These are phyloP conservation scores for Drosera spatulata DNA, from an alignment of 179 eudicot genomes.

Conservation along the genomic window DNA sequence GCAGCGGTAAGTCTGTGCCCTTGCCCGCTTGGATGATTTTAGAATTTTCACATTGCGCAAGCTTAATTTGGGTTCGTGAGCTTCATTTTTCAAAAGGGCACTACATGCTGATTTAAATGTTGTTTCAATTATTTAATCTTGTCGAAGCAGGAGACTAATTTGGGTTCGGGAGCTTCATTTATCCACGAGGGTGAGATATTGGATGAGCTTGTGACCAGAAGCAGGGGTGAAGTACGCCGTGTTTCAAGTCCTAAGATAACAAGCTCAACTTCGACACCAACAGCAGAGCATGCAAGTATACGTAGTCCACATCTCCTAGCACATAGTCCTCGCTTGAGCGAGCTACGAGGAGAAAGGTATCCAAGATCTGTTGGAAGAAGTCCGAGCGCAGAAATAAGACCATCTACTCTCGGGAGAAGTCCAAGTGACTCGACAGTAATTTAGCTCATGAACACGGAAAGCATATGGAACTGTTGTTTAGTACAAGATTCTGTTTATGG, in stretches of 20 bases:
- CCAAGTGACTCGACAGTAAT: constrained; percentile 18
- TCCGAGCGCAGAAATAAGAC: constrained; percentile 33
- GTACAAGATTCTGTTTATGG: too few species aligned
- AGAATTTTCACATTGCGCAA: too few species aligned
- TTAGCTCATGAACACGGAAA: not conserved
- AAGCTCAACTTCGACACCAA: constrained; percentile 63
- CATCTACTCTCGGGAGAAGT: constrained; percentile 52
- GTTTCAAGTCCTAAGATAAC: constrained; percentile 58
- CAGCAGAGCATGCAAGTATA: constrained; percentile 24
- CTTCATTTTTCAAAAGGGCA: too few species aligned
- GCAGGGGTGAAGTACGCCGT: constrained; percentile 75
- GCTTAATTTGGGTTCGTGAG: too few species aligned
- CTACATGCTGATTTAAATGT: not conserved
- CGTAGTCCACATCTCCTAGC: constrained; percentile 50
- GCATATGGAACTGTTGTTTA: too few species aligned
- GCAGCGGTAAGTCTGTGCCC: constrained; percentile 23
- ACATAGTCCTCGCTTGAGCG: constrained; percentile 55
- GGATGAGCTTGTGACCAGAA: constrained; percentile 75
- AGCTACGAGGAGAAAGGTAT: constrained; percentile 16
- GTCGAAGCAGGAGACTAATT: constrained; percentile 48
- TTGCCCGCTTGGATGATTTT: too few species aligned
- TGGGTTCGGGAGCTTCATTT: constrained; percentile 40
- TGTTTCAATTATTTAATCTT: not conserved
- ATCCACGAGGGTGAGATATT: constrained; percentile 57
- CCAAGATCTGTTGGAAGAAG: constrained; percentile 23